These are phyloP conservation scores for Cercospora brassicicola DNA, from an alignment of 2,329 filamentous ascomycete genomes.

Conservation along the genomic window DNA sequence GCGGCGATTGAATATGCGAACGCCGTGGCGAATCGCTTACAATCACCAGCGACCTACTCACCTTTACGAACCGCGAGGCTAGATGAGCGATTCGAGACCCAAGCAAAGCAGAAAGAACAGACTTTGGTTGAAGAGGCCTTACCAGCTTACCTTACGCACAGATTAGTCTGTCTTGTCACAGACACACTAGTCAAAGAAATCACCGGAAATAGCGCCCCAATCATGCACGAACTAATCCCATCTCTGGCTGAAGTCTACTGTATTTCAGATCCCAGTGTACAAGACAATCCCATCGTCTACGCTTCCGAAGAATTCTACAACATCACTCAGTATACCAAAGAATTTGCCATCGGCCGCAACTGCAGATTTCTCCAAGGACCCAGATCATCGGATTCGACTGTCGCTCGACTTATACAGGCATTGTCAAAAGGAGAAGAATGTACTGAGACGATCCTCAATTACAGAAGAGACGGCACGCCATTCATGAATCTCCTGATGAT, in stretches of 20 bases:
- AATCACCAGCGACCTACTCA: slow-evolving; percentile 28
- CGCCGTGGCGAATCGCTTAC: slow-evolving; percentile 42
- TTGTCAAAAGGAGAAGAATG: slow-evolving; percentile 44
- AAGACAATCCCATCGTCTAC: slow-evolving; percentile 50
- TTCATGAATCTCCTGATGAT: slow-evolving; percentile 47
- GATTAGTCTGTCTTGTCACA: slow-evolving; percentile 43
- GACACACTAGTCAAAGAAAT: slow-evolving; percentile 48
- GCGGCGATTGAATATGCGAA: slow-evolving; percentile 49
- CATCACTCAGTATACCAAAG: slow-evolving; percentile 45
- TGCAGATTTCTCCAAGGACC: slow-evolving; percentile 50
- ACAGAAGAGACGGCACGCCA: slow-evolving; percentile 43
- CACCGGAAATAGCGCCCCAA: slow-evolving; percentile 44
- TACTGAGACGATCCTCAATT: slow-evolving; percentile 49
- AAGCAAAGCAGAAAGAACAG: slow-evolving; percentile 37
- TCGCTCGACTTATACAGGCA: slow-evolving; percentile 41
- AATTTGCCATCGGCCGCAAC: slow-evolving; percentile 48
- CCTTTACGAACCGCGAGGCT: slow-evolving; percentile 39
- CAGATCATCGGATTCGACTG: slow-evolving; percentile 38
- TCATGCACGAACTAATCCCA: slow-evolving; percentile 45
- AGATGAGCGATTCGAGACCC: slow-evolving; percentile 42
- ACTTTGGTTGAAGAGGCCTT: slow-evolving; percentile 45
- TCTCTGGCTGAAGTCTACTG: slow-evolving; percentile 50
- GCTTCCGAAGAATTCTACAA: slow-evolving; percentile 50
- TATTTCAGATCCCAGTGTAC: slow-evolving; percentile 45
- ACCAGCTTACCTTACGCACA: slow-evolving; percentile 46